Conservation (phyloP, 108 stramenopile genomes). For the Schizochytrium sp. region DNA sequence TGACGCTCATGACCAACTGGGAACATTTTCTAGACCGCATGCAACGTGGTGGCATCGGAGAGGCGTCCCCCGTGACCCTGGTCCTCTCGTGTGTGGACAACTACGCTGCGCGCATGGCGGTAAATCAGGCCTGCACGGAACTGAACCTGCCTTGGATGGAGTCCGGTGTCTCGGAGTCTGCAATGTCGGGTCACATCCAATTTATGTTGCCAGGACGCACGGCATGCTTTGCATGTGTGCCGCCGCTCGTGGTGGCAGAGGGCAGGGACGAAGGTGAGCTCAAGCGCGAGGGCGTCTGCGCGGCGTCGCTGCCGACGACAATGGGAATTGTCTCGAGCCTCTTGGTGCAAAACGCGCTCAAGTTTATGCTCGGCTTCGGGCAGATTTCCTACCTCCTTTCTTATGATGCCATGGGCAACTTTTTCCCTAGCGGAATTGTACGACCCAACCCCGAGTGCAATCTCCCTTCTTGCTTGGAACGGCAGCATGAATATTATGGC, state of each 20-base stretch:
- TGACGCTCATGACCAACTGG: background rate
- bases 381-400: background rate
- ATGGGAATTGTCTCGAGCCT: conserved; percentile 11
- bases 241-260: background rate
- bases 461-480: background rate
- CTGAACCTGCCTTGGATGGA: conserved; percentile 16
- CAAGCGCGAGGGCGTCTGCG: conserved; percentile 22
- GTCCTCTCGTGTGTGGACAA: conserved; percentile 21
- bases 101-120: conserved; percentile 16
- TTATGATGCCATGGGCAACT: background rate
- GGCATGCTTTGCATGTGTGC: conserved; percentile 21
- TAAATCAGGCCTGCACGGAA: conserved; percentile 23
- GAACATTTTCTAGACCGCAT: conserved; percentile 20
- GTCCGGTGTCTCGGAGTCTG: conserved; percentile 16
- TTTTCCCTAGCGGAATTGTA: background rate
- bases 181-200: conserved; percentile 19
- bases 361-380: background rate
- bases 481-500: background rate
- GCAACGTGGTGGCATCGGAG: background rate
- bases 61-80: background rate
- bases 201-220: conserved; percentile 17
- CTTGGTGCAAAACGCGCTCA: conserved; percentile 20
- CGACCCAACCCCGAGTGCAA: conserved; percentile 16
- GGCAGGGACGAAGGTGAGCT: background rate
- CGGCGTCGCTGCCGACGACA: conserved; percentile 19